Percentiles rank a stretch among this genome's conserved stretches.
phyloP scores from a whole-genome alignment of 176 grass and related monocot genomes.

The Cymbopogon citratus region DNA sequence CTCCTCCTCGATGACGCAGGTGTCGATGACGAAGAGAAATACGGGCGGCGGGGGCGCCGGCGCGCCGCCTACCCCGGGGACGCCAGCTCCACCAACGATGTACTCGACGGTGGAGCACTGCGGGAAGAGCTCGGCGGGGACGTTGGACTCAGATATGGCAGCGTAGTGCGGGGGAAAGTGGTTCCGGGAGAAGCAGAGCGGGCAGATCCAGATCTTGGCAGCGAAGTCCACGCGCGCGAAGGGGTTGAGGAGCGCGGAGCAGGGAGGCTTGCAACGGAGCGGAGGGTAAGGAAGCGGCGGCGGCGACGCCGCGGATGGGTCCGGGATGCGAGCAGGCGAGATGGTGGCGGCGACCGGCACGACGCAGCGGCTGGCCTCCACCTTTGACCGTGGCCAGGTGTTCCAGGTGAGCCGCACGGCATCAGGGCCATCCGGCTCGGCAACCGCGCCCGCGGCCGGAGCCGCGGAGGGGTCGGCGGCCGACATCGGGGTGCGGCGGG shows the following conservation, averaged over 20 bases:
- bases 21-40: conserved; percentile 93
- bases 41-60: conserved; percentile 55
- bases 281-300: conserved; percentile 69
- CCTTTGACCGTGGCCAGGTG: conserved; percentile 83
- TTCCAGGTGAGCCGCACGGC: conserved; percentile 90
- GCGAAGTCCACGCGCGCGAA: conserved; percentile 91
- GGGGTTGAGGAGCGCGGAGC: conserved; percentile 72
- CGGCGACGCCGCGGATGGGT: conserved; percentile 44
- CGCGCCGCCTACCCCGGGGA: conserved; percentile 17
- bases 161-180: conserved; percentile 91
- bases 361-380: conserved; percentile 95
- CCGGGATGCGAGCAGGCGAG: conserved; percentile 45
- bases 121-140: conserved; percentile 79
- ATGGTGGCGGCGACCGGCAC: conserved; percentile 73
- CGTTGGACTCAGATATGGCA: conserved; percentile 74
- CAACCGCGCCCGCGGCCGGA: neutral
- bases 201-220: conserved; percentile 99
- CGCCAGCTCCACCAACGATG: conserved; percentile 33
- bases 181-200: conserved; percentile 91
- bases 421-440: conserved; percentile 70
- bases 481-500: conserved; percentile 25
- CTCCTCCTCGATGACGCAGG: conserved; percentile 97
- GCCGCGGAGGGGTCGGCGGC: conserved; percentile 16
- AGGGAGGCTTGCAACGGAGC: conserved; percentile 90
- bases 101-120: conserved; percentile 93